Base-by-base conservation (phyloP, 768 basidiomycete species). In the Amanita rubescens region DNA sequence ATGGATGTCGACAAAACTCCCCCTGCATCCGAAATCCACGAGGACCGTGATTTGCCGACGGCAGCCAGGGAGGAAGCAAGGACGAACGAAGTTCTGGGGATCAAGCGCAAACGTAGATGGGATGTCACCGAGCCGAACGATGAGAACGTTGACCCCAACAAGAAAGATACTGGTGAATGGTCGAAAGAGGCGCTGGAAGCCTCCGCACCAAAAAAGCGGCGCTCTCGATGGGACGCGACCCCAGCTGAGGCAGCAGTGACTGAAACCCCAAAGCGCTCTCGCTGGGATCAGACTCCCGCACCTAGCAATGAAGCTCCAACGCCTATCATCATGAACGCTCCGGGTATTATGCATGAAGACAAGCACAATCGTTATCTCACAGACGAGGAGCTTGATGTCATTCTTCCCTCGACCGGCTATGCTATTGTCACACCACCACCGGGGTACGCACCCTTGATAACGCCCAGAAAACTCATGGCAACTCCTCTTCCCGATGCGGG, bases 221-320 rank as follows among this genome's bases (percentile, higher is more conserved):
- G 92, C 59, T 97, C 94, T 53, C 80, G 95, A 46, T 97, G 95
- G 95, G 95, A 98, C 67, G 92, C 93, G 49, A 82, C 93, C 0
- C 93, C 94, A 10, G 80, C 85, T 3, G 91, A 92, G 53, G 77
- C 74, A 38, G 78, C 74, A 38, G 56, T 57, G 52, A 61, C 75
- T 37, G 84, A 90, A 59, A 82, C 87, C 15, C 88, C 90, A 25
- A 94, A 94, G 66, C 85, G 87, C 47, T 97, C 94, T 25, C 82
- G 94, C 48, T 99, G 95, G 96, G 96, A 99, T 67, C 93, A 96
- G 70, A 90, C 92, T 15, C 94, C 96, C 5, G 77, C 79, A 48
- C 60, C 67, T 25, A 74, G 82, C 3, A 69, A 79, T 12, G 87
- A 90, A 47, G 75, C 69, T 0, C 85, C 86, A 2, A 76, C 79